A percentile compares a stretch with the other conserved stretches of the same genome.
phyloP scores from a whole-genome alignment of 306 rosid genomes.

The Oemleria cerasiformis region DNA sequence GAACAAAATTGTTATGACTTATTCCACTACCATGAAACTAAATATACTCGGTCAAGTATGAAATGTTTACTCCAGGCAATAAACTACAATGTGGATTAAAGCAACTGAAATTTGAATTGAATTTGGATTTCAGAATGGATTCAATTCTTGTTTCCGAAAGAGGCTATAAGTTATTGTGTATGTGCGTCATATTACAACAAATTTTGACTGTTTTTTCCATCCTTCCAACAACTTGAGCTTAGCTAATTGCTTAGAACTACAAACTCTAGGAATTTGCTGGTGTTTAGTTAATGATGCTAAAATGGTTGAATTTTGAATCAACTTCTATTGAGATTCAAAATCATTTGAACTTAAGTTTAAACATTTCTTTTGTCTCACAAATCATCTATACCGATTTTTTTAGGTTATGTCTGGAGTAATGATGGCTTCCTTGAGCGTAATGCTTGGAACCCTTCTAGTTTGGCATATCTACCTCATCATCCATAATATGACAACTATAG shows the following conservation, averaged over 20 bases:
- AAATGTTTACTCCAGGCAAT: neutral
- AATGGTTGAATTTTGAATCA: conserved; percentile 3
- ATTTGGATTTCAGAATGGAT: neutral
- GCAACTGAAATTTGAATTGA: neutral
- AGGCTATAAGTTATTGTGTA: neutral
- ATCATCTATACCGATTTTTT: conserved; percentile 6
- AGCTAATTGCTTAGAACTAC: neutral
- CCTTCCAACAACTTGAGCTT: neutral
- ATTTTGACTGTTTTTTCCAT: neutral
- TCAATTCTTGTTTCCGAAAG: neutral
- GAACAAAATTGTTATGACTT: too few species aligned
- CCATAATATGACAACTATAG: conserved; percentile 85
- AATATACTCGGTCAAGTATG: neutral
- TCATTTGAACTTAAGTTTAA: neutral
- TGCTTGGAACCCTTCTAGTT: conserved; percentile 62
- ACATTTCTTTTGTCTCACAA: neutral
- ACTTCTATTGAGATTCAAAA: neutral
- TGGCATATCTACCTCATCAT: conserved; percentile 85
- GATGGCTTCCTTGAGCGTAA: conserved; percentile 48
- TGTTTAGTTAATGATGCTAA: neutral
- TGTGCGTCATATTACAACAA: neutral
- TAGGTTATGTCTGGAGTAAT: conserved; percentile 56
- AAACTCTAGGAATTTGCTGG: neutral
- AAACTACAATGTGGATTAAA: neutral
- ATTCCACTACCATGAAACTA: neutral